A percentile compares a stretch with the other conserved stretches of the same genome.
These are phyloP conservation scores for Xerophyta viscosa DNA, from an alignment of 106 monocot genomes.

Conservation along the genomic window DNA sequence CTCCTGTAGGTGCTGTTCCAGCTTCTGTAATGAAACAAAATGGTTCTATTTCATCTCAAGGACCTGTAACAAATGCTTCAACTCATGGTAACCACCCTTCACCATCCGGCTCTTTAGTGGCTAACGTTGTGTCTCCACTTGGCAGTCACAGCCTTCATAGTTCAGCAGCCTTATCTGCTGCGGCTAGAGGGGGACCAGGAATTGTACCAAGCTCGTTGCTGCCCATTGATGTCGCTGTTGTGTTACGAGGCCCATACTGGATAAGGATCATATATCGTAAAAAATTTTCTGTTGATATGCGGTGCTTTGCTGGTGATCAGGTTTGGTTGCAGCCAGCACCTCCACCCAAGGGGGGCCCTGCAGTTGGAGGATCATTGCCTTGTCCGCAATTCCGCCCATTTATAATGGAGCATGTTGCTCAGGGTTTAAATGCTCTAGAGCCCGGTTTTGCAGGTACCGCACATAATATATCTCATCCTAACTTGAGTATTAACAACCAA, in stretches of 20 bases:
- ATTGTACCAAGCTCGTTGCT: slow-evolving; percentile 93
- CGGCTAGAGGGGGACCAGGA: slow-evolving; percentile 81
- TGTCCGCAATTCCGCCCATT: slow-evolving; percentile 98
- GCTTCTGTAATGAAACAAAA: slow-evolving; percentile 45
- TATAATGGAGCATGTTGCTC: slow-evolving; percentile 99
- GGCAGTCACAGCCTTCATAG: slow-evolving; percentile 47
- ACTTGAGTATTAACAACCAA: slow-evolving; percentile 20
- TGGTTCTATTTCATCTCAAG: slow-evolving; percentile 36
- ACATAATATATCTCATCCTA: slow-evolving; percentile 28
- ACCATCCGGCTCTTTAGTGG: slow-evolving; percentile 21
- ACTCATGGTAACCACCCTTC: slow-evolving; percentile 24
- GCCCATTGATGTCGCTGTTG: slow-evolving; percentile 96
- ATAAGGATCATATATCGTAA: slow-evolving; percentile 99
- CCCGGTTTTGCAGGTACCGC: slow-evolving; percentile 45
- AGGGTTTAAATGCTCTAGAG: slow-evolving; percentile 90
- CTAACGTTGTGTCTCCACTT: slow-evolving; percentile 28
- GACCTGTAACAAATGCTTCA: slow-evolving; percentile 34
- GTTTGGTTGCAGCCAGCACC: slow-evolving; percentile 99
- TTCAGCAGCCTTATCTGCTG: slow-evolving; percentile 66
- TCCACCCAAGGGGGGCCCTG: slow-evolving; percentile 89
- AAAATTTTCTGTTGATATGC: slow-evolving; percentile 96
- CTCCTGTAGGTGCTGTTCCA: slow-evolving; percentile 53
- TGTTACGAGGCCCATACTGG: slow-evolving; percentile 94
- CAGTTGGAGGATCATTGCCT: slow-evolving; percentile 84
- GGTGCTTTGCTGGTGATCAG: slow-evolving; percentile 99